Evolutionary conservation across 805 yeast genomes (phyloP).

Genomic region (Metschnikowia peoriensis): DNA sequence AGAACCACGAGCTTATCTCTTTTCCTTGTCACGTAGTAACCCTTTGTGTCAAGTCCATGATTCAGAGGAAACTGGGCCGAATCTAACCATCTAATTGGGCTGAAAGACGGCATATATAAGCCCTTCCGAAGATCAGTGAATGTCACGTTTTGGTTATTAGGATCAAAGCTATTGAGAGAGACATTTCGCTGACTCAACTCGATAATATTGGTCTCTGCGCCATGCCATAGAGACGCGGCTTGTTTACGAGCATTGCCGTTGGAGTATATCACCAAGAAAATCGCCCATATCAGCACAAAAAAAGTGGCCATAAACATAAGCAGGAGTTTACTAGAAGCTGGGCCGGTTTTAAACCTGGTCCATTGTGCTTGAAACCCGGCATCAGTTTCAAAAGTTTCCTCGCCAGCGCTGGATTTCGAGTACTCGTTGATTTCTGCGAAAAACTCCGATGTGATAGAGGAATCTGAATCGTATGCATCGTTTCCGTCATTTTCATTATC

Average conservation of each 20-base stretch:
- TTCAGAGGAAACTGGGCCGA: conserved; percentile 30
- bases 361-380: conserved; percentile 11
- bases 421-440: conserved; percentile 30
- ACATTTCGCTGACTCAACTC: conserved; percentile 27
- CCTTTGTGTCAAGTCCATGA: conserved; percentile 19
- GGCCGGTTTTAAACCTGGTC: conserved; percentile 4
- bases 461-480: conserved; percentile 2
- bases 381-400: conserved; percentile 12
- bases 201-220: conserved; percentile 24
- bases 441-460: conserved; percentile 23
- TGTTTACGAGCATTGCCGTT: conserved; percentile 17
- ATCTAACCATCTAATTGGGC: conserved; percentile 28
- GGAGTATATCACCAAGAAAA: conserved; percentile 29
- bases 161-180: conserved; percentile 30
- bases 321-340: conserved; percentile 2
- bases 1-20: conserved; percentile 20
- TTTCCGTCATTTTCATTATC: background rate
- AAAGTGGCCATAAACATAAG: conserved; percentile 1
- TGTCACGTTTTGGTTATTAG: conserved; percentile 27
- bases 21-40: conserved; percentile 28
- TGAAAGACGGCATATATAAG: background rate
- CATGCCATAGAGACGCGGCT: conserved; percentile 14
- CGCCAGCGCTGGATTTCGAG: conserved; percentile 15
- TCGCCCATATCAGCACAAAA: conserved; percentile 25
- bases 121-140: conserved; percentile 27